Base-by-base conservation (phyloP, 1,284 basidiomycete genomes). In the Melampsora abietis-canadensis region DNA sequence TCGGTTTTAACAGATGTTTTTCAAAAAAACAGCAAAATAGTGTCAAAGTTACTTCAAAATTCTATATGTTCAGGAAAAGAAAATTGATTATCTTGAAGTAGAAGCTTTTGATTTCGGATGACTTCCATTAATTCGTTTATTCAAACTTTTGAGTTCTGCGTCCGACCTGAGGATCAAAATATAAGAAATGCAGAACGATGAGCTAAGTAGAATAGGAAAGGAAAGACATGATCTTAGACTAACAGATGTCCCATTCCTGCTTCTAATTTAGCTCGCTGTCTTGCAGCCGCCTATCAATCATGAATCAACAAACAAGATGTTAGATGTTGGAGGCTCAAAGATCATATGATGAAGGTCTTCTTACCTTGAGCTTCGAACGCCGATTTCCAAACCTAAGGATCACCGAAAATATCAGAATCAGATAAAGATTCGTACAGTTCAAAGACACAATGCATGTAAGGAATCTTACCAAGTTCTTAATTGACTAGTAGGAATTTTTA, bases 231-330 rank as follows among this genome's bases (percentile, higher is more conserved):
- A 34, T 57, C 10, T 67, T 30, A 24, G 30, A 21, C 67, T 68
- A 10, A 68, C 67, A 68, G 61, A 59, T 68, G 67, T 15, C 67
- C 57, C 40, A 68, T 68, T 60, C 67, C 67, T 40, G 67, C 67
- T 40, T 68, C 67, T 47, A 68, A 59, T 57, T 68, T 68, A 27
- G 67, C 67, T 19, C 60, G 57, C 24, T 68, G 67, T 14, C 67
- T 34, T 24, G 67, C 67, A 59, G 67, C 67, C 15, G 67, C 67
- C 40, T 44, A 3, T 44, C 3, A 44, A 44, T 44, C 3, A 44
- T 44, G 14, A 12, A 44, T 27, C 2, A 3, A 44, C 1, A 14
- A 12, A 10, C 8, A 44, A 44, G 12, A 44, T 14, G 12, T 44
- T 14, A 37, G 34, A 37, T 37, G 10, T 37, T 37, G 34, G 10